phyloP scores from a whole-genome alignment of 2,329 filamentous ascomycete species.

The Monosporascus sp. region DNA sequence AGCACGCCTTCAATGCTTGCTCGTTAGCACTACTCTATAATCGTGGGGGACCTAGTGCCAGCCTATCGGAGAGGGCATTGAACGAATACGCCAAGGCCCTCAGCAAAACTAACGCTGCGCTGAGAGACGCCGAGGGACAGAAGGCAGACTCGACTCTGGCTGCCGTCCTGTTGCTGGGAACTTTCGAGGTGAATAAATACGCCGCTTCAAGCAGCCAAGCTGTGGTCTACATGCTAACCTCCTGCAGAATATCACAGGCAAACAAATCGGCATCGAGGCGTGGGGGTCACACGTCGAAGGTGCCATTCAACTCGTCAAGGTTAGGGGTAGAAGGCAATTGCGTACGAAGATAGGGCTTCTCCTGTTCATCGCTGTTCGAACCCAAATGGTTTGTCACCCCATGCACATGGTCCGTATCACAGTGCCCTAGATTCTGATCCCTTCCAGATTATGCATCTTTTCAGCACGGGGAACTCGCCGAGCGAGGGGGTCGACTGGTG shows the following conservation, averaged over 20 bases:
- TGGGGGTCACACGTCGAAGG: slow-evolving; percentile 62
- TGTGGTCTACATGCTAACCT: slow-evolving; percentile 1
- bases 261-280: slow-evolving; percentile 47
- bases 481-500: slow-evolving; percentile 55
- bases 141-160: slow-evolving; percentile 54
- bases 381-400: slow-evolving; percentile 47
- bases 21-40: slow-evolving; percentile 53
- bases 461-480: slow-evolving; percentile 47
- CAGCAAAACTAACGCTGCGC: slow-evolving; percentile 44
- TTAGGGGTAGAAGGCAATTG: slow-evolving; percentile 50
- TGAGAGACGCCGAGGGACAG: slow-evolving; percentile 43
- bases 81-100: slow-evolving; percentile 51
- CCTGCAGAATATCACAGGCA: slow-evolving; percentile 44
- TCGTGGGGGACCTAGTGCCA: slow-evolving; percentile 31
- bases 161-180: slow-evolving; percentile 52
- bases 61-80: slow-evolving; percentile 37
- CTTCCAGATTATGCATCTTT: slow-evolving; percentile 49
- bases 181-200: slow-evolving; percentile 45
- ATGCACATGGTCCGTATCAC: not conserved
- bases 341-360: slow-evolving; percentile 46
- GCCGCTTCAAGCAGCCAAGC: slow-evolving; percentile 4
- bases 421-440: slow-evolving; percentile 4
- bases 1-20: slow-evolving; percentile 54
- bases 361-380: slow-evolving; percentile 55
- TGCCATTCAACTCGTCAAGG: slow-evolving; percentile 55